Conservation (phyloP, 306 rosid genomes). For the Gastrolobium villosum region DNA sequence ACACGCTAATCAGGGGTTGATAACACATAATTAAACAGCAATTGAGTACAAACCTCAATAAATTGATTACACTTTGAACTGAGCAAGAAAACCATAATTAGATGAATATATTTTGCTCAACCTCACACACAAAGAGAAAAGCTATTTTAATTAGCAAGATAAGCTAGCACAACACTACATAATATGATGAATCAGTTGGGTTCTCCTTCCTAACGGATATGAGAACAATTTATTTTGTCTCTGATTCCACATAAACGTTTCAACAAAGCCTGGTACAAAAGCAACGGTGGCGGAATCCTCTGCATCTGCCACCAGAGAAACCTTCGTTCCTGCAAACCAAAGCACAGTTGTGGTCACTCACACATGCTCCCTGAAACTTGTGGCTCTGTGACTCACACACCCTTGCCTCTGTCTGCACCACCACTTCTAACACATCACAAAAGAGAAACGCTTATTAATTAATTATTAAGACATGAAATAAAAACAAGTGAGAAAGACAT, state of each 20-base stretch:
- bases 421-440: slow-evolving; percentile 16
- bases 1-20: no score
- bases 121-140: background rate
- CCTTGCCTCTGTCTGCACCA: slow-evolving; percentile 56
- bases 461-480: no score
- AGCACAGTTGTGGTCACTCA: slow-evolving; percentile 52
- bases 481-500: no score
- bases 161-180: background rate
- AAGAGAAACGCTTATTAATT: no score
- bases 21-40: no score
- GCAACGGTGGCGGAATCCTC: slow-evolving; percentile 63
- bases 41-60: background rate
- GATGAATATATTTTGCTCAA: background rate
- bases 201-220: background rate
- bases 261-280: slow-evolving; percentile 57
- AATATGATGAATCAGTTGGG: background rate
- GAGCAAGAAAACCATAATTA: background rate
- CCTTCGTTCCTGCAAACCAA: slow-evolving; percentile 58
- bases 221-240: slow-evolving; percentile 12
- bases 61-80: background rate
- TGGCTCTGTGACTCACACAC: slow-evolving; percentile 60
- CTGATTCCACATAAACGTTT: background rate
- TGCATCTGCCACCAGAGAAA: slow-evolving; percentile 61
- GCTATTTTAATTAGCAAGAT: background rate
- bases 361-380: slow-evolving; percentile 49